These are phyloP conservation scores for Pyrenopolyporus hunteri DNA, from an alignment of 495 filamentous ascomycete species.

Conservation along the genomic window DNA sequence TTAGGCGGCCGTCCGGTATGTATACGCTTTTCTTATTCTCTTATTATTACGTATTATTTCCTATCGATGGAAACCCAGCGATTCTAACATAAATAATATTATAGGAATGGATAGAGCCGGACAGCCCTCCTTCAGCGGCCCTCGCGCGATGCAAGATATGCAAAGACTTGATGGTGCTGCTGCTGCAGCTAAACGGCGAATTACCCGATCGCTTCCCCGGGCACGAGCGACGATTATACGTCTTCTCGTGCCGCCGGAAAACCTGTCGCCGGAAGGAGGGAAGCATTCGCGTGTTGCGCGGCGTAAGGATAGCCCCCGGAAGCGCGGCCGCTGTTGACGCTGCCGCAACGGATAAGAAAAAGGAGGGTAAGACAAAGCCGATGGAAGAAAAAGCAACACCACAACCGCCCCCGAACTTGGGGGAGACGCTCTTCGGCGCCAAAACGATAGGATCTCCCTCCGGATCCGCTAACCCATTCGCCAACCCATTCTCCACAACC, in stretches of 20 bases:
- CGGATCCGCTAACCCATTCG: constrained; percentile 44
- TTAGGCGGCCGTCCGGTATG: constrained; percentile 87
- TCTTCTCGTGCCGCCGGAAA: constrained; percentile 80
- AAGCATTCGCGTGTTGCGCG: constrained; percentile 73
- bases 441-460: constrained; percentile 49
- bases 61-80: no score
- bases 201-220: constrained; percentile 83
- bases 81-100: not conserved
- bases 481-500: constrained; percentile 46
- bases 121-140: constrained; percentile 72
- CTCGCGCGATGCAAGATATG: constrained; percentile 90
- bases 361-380: constrained; percentile 46
- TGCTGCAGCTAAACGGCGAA: constrained; percentile 91
- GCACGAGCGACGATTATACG: constrained; percentile 84
- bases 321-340: constrained; percentile 24
- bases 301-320: constrained; percentile 55
- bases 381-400: constrained; percentile 40
- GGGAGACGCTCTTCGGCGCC: constrained; percentile 62
- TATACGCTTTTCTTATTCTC: constrained; percentile 10
- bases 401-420: constrained; percentile 54
- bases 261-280: constrained; percentile 84
- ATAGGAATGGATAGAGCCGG: constrained; percentile 80
- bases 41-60: not conserved
- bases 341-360: constrained; percentile 45
- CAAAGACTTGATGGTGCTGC: constrained; percentile 78